Evolutionary conservation across 1,284 basidiomycete species (phyloP).

Genomic region (Leccinum ponderosum): DNA sequence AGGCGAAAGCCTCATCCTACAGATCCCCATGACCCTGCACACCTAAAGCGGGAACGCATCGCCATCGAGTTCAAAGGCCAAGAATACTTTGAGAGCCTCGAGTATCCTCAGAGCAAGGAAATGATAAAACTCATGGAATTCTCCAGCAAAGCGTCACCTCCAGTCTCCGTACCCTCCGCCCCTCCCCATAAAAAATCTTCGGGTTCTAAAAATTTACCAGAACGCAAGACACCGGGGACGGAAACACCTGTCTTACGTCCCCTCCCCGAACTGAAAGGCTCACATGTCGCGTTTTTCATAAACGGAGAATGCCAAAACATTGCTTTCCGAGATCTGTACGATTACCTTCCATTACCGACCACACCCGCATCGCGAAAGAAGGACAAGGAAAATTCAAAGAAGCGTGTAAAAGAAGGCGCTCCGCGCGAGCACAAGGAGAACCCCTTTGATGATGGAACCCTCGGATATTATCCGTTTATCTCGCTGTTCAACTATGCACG

Average conservation of each 20-base stretch:
- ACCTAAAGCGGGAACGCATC: constrained; percentile 82
- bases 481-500: constrained; percentile 92
- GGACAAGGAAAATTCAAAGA: constrained; percentile 50
- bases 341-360: constrained; percentile 84
- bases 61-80: constrained; percentile 96
- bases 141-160: constrained; percentile 55
- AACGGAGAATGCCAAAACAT: constrained; percentile 87
- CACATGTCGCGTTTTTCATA: constrained; percentile 87
- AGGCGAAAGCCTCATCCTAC: constrained; percentile 53
- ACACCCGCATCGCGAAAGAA: constrained; percentile 55
- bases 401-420: constrained; percentile 61
- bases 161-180: constrained; percentile 56
- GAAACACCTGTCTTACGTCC: constrained; percentile 51
- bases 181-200: constrained; percentile 62
- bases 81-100: constrained; percentile 93
- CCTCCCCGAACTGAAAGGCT: constrained; percentile 71
- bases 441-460: constrained; percentile 88
- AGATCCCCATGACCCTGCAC: constrained; percentile 72
- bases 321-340: constrained; percentile 89
- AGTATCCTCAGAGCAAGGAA: constrained; percentile 91
- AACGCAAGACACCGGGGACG: constrained; percentile 33
- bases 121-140: constrained; percentile 87
- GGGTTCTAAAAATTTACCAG: constrained; percentile 65
- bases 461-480: constrained; percentile 96
- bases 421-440: constrained; percentile 78